Evolutionary conservation across 2,329 filamentous ascomycete species (phyloP), one percentile per base, ranked within the genome.

Genomic region (Colletotrichum sp.): DNA sequence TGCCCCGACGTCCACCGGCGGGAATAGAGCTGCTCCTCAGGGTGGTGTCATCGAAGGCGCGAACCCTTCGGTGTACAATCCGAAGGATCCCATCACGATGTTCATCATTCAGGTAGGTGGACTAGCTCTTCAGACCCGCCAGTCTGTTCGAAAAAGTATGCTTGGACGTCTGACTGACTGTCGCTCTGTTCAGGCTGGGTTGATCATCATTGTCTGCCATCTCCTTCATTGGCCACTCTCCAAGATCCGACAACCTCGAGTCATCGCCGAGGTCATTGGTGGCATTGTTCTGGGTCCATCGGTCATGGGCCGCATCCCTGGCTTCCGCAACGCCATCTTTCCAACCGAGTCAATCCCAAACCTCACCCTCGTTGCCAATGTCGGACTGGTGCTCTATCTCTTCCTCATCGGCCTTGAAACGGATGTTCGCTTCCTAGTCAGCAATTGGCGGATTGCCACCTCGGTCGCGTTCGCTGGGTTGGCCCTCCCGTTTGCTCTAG

Each of bases 371-470:
- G 94, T 95, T 61, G 95, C 96, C 61, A 98, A 97, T 79, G 85
- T 98, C 5, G 96, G 96, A 8, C 87, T 98, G 69, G 91, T 98
- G 16, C 88, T 98, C 9, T 98, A 97, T 82, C 88, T 98, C 44
- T 98, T 98, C 85, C 89, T 98, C 74, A 95, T 98, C 29, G 96
- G 95, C 3, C 89, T 98, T 5, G 96, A 98, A 86, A 95, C 96
- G 61, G 95, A 98, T 81, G 87, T 98, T 57, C 90, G 94, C 55
- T 92, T 95, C 80, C 90, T 98, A 76, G 85, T 93, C 32, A 92
- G 90, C 80, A 98, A 98, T 82, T 98, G 95, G 95, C 92, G 91
- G 62, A 89, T 96, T 6, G 95, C 96, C 1, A 84, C 94, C 22
- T 94, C 92, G 79, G 96, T 98, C 3, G 95, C 94, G 2, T 86